These are phyloP conservation scores for Sordaria brevicollis DNA, from an alignment of 495 filamentous ascomycete species.

Conservation along the genomic window DNA sequence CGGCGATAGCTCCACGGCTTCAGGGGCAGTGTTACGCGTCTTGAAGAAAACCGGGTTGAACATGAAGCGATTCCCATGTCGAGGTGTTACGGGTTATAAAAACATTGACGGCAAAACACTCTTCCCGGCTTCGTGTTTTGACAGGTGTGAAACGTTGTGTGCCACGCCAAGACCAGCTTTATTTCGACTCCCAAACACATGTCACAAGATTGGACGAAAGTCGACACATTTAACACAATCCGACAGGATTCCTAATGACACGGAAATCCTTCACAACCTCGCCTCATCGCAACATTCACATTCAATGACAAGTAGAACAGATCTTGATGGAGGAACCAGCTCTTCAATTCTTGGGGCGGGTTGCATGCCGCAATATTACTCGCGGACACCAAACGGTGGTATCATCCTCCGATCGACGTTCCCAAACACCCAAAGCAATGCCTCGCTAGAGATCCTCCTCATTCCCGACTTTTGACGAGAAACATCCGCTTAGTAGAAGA, in stretches of 20 bases:
- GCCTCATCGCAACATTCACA: neutral
- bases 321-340: neutral
- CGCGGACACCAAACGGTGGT: neutral
- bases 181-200: neutral
- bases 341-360: neutral
- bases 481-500: constrained; percentile 69
- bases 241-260: too few relatives aligned
- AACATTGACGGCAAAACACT: neutral
- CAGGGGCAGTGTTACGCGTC: neutral
- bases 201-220: neutral
- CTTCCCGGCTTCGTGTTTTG: neutral
- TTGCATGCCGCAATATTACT: neutral
- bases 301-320: neutral
- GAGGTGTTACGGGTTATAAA: neutral
- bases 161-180: neutral
- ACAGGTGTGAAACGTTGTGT: neutral
- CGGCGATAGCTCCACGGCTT: neutral
- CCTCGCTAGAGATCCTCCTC: constrained; percentile 10
- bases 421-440: constrained; percentile 4
- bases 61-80: neutral
- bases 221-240: neutral
- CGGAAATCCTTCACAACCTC: neutral
- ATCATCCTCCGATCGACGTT: constrained; percentile 9
- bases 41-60: neutral
- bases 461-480: neutral